A percentile compares a stretch with the other conserved stretches of the same genome.
Evolutionary conservation across 108 stramenopile genomes (phyloP).

Genomic region (Stephanodiscus triporus): DNA sequence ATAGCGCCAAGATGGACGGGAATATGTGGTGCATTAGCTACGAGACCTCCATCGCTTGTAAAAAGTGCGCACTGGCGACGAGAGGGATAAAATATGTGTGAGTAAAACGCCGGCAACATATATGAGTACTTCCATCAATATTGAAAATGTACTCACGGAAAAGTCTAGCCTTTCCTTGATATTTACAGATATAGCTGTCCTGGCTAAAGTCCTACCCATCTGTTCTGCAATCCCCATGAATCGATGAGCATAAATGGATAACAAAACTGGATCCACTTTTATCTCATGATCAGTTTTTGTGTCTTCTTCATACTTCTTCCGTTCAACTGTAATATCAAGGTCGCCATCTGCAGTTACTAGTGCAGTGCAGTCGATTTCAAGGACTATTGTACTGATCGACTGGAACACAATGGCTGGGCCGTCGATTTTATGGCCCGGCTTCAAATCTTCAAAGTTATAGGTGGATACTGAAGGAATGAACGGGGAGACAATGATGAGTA

Average conservation of each 20-base stretch:
- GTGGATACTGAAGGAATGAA: constrained; percentile 68
- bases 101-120: not conserved
- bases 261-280: constrained; percentile 87
- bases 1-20: constrained; percentile 99
- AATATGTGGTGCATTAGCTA: constrained; percentile 99
- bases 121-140: not conserved
- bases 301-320: constrained; percentile 30
- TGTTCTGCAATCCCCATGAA: constrained; percentile 99
- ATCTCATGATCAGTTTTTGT: constrained; percentile 37
- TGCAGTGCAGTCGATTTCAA: constrained; percentile 92
- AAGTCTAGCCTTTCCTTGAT: constrained; percentile 99
- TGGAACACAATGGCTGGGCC: constrained; percentile 97
- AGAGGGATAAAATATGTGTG: not conserved
- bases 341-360: constrained; percentile 90
- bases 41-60: constrained; percentile 92
- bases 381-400: constrained; percentile 91
- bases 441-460: constrained; percentile 82
- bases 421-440: constrained; percentile 73
- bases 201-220: constrained; percentile 97
- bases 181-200: constrained; percentile 96
- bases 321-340: constrained; percentile 81
- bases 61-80: constrained; percentile 87
- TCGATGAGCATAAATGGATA: constrained; percentile 93
- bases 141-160: constrained; percentile 24
- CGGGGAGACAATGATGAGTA: not conserved